Conservation (phyloP, 2,329 filamentous ascomycete genomes). For the Ustulina deusta region DNA sequence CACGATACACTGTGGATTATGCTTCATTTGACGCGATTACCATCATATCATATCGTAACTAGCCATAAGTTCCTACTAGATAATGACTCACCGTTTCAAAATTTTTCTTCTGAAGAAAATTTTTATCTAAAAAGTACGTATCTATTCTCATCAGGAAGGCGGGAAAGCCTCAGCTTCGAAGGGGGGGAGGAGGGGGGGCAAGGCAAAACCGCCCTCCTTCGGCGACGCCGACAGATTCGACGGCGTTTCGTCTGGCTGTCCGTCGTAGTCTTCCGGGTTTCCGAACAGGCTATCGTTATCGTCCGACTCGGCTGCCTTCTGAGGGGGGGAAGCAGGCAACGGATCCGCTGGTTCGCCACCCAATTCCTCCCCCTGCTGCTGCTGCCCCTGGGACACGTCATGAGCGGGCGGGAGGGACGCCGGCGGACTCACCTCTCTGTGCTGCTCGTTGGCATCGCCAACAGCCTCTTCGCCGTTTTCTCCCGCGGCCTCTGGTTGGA, state of each 20-base stretch:
- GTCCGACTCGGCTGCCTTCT: background rate
- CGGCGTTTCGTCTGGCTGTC: background rate
- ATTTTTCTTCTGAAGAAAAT: background rate
- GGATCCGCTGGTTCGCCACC: background rate
- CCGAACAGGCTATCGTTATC: background rate
- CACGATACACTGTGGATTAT: too few species aligned
- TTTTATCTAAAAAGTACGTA: too few species aligned
- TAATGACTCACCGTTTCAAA: slow-evolving; percentile 1
- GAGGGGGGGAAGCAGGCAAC: background rate
- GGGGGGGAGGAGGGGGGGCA: background rate
- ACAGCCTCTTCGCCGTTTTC: background rate
- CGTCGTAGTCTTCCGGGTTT: background rate
- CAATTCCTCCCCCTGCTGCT: background rate
- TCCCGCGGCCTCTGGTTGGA: background rate
- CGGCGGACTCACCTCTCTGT: background rate
- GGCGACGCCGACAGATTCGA: slow-evolving; percentile 7
- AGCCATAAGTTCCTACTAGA: background rate
- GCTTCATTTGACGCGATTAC: too few species aligned
- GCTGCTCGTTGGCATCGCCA: background rate
- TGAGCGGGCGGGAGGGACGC: background rate
- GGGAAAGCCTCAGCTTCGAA: too few species aligned
- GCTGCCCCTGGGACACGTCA: background rate
- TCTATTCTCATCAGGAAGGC: too few species aligned
- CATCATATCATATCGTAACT: background rate
- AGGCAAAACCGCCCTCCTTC: background rate